A percentile compares a stretch with the other conserved stretches of the same genome.
Evolutionary conservation across 2,329 filamentous ascomycete species (phyloP).

Genomic region (Didymella pinodella): DNA sequence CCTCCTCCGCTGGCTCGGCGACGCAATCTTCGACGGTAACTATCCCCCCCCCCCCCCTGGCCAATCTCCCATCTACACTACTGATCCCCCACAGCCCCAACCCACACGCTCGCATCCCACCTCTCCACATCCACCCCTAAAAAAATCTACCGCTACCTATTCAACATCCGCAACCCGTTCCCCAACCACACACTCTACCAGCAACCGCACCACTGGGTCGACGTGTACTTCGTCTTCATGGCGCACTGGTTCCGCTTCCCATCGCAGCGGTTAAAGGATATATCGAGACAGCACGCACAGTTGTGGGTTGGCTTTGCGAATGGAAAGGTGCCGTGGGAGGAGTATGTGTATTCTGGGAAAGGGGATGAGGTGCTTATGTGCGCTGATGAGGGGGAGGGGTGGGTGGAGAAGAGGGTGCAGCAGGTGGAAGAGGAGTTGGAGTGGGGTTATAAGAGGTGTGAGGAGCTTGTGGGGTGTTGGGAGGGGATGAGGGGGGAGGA

Average conservation of each 20-base stretch:
- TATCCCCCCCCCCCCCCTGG: too few relatives aligned
- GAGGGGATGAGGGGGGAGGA: neutral
- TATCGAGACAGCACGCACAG: neutral
- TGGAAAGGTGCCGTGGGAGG: neutral
- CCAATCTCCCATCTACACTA: too few relatives aligned
- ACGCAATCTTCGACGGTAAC: slow-evolving; percentile 53
- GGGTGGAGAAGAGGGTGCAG: neutral
- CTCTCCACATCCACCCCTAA: slow-evolving; percentile 25
- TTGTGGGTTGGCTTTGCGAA: slow-evolving; percentile 8
- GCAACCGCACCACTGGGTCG: slow-evolving; percentile 34
- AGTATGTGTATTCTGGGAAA: neutral
- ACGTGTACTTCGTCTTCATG: slow-evolving; percentile 9
- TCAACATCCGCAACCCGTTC: slow-evolving; percentile 42
- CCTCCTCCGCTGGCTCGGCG: slow-evolving; percentile 52
- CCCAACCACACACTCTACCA: slow-evolving; percentile 25
- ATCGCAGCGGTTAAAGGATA: neutral
- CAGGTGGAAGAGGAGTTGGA: neutral
- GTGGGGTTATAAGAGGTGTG: neutral
- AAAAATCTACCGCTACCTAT: slow-evolving; percentile 37
- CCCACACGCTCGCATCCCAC: slow-evolving; percentile 23
- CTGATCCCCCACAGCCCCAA: slow-evolving; percentile 15
- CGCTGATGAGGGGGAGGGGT: slow-evolving; percentile 5
- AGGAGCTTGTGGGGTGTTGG: neutral
- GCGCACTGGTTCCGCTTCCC: slow-evolving; percentile 5
- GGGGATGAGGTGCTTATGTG: neutral